Percentiles rank a stretch among this genome's conserved stretches.
Evolutionary conservation across 2,329 filamentous ascomycete genomes (phyloP).

Genomic region (Sarocladium strictum): DNA sequence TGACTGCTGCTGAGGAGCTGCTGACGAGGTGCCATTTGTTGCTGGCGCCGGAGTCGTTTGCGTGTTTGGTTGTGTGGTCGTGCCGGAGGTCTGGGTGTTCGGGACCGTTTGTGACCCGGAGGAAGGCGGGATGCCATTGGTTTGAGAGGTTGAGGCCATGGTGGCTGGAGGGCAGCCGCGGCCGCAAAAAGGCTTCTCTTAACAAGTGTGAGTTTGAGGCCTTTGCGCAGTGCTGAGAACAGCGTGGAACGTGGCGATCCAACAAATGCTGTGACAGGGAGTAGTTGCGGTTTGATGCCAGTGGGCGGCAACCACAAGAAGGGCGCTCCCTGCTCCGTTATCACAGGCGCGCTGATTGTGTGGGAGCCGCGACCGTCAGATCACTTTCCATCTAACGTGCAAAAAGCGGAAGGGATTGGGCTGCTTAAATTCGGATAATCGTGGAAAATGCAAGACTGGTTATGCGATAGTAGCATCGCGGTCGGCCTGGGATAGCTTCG

Average conservation of each 20-base stretch:
- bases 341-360: too few species aligned
- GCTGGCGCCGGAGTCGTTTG: conserved; percentile 23
- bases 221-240: too few species aligned
- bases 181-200: not conserved
- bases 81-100: conserved; percentile 32
- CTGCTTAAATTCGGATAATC: not conserved
- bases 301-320: too few species aligned
- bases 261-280: too few species aligned
- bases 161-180: conserved; percentile 3
- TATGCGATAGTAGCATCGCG: not conserved
- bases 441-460: not conserved
- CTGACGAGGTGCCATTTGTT: conserved; percentile 10
- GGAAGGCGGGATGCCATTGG: conserved; percentile 45
- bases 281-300: too few species aligned
- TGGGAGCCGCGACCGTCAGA: too few species aligned
- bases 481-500: not conserved
- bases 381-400: not conserved
- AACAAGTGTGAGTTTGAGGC: too few species aligned
- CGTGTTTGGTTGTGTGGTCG: conserved; percentile 31
- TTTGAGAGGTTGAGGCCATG: conserved; percentile 39
- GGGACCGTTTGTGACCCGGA: conserved; percentile 31
- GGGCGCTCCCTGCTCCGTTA: too few species aligned
- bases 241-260: too few species aligned
- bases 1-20: conserved; percentile 17
- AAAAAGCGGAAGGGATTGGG: not conserved